Percentiles rank a stretch among this genome's conserved stretches.
These are phyloP conservation scores for Phytopythium montanum DNA, from an alignment of 352 stramenopile genomes.

Conservation along the genomic window DNA sequence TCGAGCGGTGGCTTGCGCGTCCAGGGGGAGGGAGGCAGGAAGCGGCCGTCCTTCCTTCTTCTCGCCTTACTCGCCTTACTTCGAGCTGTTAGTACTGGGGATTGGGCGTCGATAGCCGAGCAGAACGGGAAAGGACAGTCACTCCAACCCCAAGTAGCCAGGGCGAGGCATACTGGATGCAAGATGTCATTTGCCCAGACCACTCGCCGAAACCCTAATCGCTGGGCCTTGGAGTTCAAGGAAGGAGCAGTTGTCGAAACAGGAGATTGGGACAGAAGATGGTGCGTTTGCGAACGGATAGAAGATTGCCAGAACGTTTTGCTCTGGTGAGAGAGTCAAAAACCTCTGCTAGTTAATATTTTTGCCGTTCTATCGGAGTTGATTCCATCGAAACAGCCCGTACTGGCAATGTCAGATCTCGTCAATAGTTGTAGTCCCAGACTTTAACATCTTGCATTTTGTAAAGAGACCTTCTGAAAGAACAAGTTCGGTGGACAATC, in stretches of 20 bases:
- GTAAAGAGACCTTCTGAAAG: too few relatives aligned
- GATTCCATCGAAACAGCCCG: too few relatives aligned
- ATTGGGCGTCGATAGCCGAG: neutral
- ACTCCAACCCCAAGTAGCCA: neutral
- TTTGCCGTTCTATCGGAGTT: too few relatives aligned
- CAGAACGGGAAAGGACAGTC: neutral
- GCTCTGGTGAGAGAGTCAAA: too few relatives aligned
- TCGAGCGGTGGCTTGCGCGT: neutral
- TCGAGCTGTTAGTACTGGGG: neutral
- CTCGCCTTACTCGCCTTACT: neutral
- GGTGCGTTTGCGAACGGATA: neutral
- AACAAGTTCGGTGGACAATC: too few relatives aligned
- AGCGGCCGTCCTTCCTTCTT: neutral
- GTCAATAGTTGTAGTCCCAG: too few relatives aligned
- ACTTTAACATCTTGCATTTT: too few relatives aligned
- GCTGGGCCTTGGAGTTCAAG: neutral
- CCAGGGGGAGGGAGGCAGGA: neutral
- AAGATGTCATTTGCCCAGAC: neutral
- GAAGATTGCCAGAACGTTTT: too few relatives aligned
- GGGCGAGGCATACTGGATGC: neutral
- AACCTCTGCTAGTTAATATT: too few relatives aligned
- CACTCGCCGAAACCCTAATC: neutral
- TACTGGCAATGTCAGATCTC: too few relatives aligned
- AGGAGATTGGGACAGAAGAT: neutral
- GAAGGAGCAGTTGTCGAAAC: neutral